Evolutionary conservation across 768 basidiomycete species (phyloP).

Genomic region (Russula compacta): DNA sequence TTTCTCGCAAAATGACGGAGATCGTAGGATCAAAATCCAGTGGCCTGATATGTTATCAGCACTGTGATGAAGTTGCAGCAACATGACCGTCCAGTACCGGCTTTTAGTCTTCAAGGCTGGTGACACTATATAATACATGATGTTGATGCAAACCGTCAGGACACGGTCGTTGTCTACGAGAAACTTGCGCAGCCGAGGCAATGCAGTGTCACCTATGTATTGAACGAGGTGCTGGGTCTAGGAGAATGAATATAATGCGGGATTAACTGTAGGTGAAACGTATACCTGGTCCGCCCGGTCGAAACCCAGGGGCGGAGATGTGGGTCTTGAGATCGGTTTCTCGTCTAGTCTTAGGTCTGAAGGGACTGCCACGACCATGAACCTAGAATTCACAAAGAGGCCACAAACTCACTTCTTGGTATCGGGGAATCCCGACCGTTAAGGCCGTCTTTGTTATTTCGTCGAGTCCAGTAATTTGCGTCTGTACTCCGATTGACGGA

Average conservation of each 20-base stretch:
- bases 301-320: conserved; percentile 29
- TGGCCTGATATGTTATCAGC: conserved; percentile 39
- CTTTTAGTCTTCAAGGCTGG: conserved; percentile 73
- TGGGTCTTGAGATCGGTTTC: conserved; percentile 40
- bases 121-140: conserved; percentile 74
- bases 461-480: conserved; percentile 70
- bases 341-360: conserved; percentile 48
- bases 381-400: background rate
- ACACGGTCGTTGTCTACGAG: conserved; percentile 81
- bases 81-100: conserved; percentile 36
- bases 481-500: conserved; percentile 69
- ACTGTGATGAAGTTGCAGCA: background rate
- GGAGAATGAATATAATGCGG: background rate
- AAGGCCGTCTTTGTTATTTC: conserved; percentile 53
- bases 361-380: conserved; percentile 4
- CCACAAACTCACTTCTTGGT: conserved; percentile 38
- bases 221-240: conserved; percentile 44
- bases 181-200: conserved; percentile 73
- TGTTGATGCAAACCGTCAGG: conserved; percentile 65
- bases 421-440: conserved; percentile 70
- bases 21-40: conserved; percentile 67
- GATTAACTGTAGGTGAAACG: background rate
- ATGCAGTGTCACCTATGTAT: conserved; percentile 57
- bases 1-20: conserved; percentile 62
- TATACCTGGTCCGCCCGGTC: conserved; percentile 43